These are phyloP conservation scores for Circinella umbellata DNA, from an alignment of 371 early-diverging fungal species.

Conservation along the genomic window DNA sequence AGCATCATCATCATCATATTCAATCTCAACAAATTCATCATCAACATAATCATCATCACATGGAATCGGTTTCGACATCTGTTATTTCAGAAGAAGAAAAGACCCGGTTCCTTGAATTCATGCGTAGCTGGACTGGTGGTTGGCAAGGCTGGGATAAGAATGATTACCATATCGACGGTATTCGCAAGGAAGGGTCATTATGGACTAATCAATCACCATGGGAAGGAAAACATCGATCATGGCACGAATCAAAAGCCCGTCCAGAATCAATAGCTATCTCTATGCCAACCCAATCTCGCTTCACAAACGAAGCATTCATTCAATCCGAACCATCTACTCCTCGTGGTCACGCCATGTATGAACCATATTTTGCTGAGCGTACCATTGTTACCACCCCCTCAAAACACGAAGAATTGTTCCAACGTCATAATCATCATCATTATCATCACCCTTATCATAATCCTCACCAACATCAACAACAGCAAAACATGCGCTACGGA, in stretches of 20 bases:
- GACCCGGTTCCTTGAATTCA: conserved; percentile 45
- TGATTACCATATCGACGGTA: not conserved
- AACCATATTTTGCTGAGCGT: not conserved
- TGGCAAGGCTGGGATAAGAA: conserved; percentile 38
- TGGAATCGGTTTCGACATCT: conserved; percentile 4
- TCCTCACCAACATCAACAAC: conserved; percentile 9
- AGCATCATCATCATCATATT: not conserved
- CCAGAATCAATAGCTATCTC: conserved; percentile 7
- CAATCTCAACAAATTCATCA: not conserved
- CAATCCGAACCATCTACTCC: conserved; percentile 18
- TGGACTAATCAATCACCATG: conserved; percentile 43
- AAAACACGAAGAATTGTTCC: not conserved
- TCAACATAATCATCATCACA: not conserved
- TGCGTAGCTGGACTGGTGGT: conserved; percentile 52
- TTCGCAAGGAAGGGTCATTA: conserved; percentile 28
- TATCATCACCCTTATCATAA: not conserved
- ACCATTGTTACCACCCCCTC: not conserved
- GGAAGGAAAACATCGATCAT: conserved; percentile 21
- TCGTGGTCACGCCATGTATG: conserved; percentile 1
- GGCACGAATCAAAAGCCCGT: not conserved
- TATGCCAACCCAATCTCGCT: conserved; percentile 5
- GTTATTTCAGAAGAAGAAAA: conserved; percentile 49
- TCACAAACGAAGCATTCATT: not conserved
- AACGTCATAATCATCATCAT: conserved; percentile 2
- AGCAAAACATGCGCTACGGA: not conserved